Conservation (phyloP, 768 basidiomycete genomes). For the Chalciporus sphaerocephalus region DNA sequence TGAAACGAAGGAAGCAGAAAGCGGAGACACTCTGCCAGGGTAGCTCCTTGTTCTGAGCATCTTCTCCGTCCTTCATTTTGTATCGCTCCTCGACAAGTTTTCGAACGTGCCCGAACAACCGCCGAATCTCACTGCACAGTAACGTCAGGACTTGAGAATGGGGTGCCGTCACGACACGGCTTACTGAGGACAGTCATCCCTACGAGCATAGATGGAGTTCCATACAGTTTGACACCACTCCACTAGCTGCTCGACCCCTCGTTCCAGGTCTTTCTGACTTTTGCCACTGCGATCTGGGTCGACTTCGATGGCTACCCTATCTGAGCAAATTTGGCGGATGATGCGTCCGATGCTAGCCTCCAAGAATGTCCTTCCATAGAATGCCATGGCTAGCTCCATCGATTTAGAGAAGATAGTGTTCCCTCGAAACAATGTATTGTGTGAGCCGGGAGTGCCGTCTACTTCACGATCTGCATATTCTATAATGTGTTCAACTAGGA, state of each 20-base stretch:
- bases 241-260: conserved; percentile 63
- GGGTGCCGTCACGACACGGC: conserved; percentile 26
- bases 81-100: conserved; percentile 68
- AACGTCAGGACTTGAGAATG: conserved; percentile 4
- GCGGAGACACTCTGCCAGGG: conserved; percentile 84
- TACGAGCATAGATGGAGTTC: conserved; percentile 72
- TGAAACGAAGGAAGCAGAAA: conserved; percentile 85
- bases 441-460: conserved; percentile 61
- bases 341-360: conserved; percentile 73
- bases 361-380: conserved; percentile 75
- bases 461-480: conserved; percentile 69
- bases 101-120: conserved; percentile 65
- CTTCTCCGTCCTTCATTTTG: conserved; percentile 36
- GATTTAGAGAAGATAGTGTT: conserved; percentile 68
- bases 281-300: conserved; percentile 69
- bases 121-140: conserved; percentile 61
- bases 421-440: conserved; percentile 70
- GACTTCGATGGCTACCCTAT: conserved; percentile 77
- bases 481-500: conserved; percentile 63
- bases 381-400: conserved; percentile 76
- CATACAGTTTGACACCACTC: conserved; percentile 80
- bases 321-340: conserved; percentile 64
- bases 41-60: conserved; percentile 49
- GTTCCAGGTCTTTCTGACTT: conserved; percentile 55
- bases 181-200: conserved; percentile 71